Base-by-base conservation (phyloP, 2,329 filamentous ascomycete species). In the Samsoniella hepiali region DNA sequence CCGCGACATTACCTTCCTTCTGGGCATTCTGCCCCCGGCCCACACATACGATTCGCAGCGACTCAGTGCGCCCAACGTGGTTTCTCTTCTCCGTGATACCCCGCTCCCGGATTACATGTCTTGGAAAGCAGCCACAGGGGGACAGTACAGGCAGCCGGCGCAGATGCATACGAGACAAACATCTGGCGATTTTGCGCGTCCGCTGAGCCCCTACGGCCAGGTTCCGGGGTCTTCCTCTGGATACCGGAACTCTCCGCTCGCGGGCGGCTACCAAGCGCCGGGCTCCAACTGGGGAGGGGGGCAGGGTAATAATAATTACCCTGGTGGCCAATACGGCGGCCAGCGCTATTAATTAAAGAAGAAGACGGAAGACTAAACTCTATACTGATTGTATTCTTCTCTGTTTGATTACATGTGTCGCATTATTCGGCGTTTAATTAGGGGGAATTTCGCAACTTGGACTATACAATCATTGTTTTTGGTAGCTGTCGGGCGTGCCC, bases 1-100 rank as follows among this genome's bases (percentile, higher is more conserved):
- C 34, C 86, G 91, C 47, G 84, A 87, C 65, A 83, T 87, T 49
- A 85, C 81, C 0, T 87, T 87, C 68, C 71, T 87, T 17, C 79
- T 96, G 11, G 87, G 88, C 68, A 88, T 93, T 65, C 88, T 96
- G 13, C 93, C 93, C 0, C 81, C 86, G 1, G 84, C 90, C 1
- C 84, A 89, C 31, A 82, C 85, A 8, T 97, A 96, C 75, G 86
- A 88, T 60, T 84, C 86, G 27, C 84, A 86, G 45, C 84, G 87
- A 11, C 89, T 97, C 69, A 90, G 85, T 66, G 79, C 92, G 0
- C 80, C 86, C 40, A 87, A 84, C 64, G 81, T 97, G 77, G 88
- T 95, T 7, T 84, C 86, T 38, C 79, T 97, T 47, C 79, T 99
- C 29, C 84, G 87, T 38, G 83, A 86, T 61, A 86, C 89, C 7